phyloP scores from a whole-genome alignment of 2,329 filamentous ascomycete species.

The Sclerotinia glacialis region DNA sequence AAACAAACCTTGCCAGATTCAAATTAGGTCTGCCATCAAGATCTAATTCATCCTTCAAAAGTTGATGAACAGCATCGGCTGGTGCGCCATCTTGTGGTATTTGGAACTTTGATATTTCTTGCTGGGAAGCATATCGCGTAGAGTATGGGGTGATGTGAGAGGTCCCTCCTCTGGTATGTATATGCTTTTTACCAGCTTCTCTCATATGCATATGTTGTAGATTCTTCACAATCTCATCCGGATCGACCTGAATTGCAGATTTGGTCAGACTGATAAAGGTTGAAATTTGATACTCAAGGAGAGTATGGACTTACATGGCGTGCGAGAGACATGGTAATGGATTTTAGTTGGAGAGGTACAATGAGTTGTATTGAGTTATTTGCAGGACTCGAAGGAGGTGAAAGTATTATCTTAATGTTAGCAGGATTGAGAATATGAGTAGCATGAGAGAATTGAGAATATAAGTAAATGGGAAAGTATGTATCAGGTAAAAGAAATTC shows the following conservation, averaged over 20 bases:
- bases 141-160: slow-evolving; percentile 57
- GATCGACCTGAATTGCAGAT: slow-evolving; percentile 46
- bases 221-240: slow-evolving; percentile 53
- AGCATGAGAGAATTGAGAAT: not conserved
- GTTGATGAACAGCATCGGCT: slow-evolving; percentile 62
- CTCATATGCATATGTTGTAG: slow-evolving; percentile 48
- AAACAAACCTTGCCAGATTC: slow-evolving; percentile 56
- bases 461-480: too few relatives aligned
- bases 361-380: not conserved
- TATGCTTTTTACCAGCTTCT: slow-evolving; percentile 38
- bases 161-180: slow-evolving; percentile 45
- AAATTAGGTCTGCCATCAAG: slow-evolving; percentile 65
- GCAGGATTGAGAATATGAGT: not conserved
- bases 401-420: not conserved
- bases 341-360: not conserved
- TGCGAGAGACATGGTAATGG: slow-evolving; percentile 47
- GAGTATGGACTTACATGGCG: slow-evolving; percentile 44
- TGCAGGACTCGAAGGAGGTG: not conserved
- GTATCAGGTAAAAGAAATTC: too few relatives aligned
- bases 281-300: not conserved
- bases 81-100: slow-evolving; percentile 57
- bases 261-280: not conserved
- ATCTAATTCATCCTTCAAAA: slow-evolving; percentile 62
- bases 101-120: slow-evolving; percentile 58
- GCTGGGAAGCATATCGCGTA: slow-evolving; percentile 53